These are phyloP conservation scores for Gonium pectorale DNA, from an alignment of 139 green algal species.

Conservation along the genomic window DNA sequence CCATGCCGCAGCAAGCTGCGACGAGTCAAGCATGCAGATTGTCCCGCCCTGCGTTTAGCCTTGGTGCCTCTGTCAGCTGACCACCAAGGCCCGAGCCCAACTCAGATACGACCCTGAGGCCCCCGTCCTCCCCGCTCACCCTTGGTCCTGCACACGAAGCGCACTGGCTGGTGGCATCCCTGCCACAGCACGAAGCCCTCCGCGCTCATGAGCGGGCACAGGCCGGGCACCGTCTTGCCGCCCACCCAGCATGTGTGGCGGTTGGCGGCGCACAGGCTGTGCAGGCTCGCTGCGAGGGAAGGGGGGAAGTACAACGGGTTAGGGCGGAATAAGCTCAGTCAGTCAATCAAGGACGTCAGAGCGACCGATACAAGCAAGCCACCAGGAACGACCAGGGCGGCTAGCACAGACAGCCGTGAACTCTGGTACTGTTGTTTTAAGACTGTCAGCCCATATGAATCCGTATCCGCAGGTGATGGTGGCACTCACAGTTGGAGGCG, in stretches of 20 bases:
- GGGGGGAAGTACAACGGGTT: no score
- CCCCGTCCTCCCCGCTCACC: background rate
- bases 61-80: background rate
- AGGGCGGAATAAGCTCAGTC: no score
- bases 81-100: background rate
- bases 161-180: background rate
- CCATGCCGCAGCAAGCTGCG: no score
- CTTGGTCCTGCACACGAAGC: slow-evolving; percentile 23
- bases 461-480: background rate
- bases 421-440: no score
- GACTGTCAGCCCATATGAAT: no score
- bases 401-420: no score
- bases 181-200: background rate
- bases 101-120: background rate
- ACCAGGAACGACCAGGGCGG: no score
- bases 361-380: no score
- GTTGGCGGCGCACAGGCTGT: background rate
- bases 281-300: background rate
- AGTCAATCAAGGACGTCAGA: no score
- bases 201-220: background rate
- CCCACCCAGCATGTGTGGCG: slow-evolving; percentile 4
- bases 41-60: no score
- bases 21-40: background rate
- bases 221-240: background rate
- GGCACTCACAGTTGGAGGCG: background rate